Evolutionary conservation across 208 protist species (phyloP).

Genomic region (Trichomonas gallinae): DNA sequence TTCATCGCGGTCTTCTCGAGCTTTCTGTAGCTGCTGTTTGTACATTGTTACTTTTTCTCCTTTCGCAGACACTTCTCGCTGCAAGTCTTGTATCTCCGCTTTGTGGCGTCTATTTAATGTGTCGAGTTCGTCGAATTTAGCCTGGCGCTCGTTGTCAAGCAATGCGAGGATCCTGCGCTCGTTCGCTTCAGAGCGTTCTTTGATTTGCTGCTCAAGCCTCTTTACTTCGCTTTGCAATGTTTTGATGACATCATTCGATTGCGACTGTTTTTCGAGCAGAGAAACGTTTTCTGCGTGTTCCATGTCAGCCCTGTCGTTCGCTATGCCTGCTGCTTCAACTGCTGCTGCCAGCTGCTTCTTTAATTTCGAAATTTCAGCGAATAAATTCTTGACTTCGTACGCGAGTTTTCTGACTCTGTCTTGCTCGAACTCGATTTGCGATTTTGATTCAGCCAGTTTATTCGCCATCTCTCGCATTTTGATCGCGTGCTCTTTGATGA

Average conservation of each 20-base stretch:
- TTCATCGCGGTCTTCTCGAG: not conserved
- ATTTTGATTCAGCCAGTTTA: not conserved
- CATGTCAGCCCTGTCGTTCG: not conserved
- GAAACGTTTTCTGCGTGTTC: not conserved
- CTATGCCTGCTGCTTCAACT: not conserved
- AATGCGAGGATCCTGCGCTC: not conserved
- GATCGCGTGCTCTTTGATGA: not conserved
- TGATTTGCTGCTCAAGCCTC: not conserved
- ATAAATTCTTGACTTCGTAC: not conserved
- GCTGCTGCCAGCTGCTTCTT: not conserved
- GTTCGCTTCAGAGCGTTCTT: not conserved
- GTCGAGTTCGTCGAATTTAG: not conserved
- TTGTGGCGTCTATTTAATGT: not conserved
- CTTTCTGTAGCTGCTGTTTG: not conserved
- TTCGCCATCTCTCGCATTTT: not conserved
- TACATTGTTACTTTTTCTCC: not conserved
- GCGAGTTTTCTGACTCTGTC: not conserved
- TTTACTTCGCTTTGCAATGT: not conserved
- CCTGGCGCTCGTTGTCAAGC: not conserved
- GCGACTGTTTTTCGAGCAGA: not conserved
- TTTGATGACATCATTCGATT: not conserved
- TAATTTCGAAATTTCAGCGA: not conserved
- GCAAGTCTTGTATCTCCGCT: not conserved
- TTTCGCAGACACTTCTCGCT: not conserved
- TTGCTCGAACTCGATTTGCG: not conserved